These are phyloP conservation scores for Escovopsis weberi DNA, from an alignment of 2,329 filamentous ascomycete genomes.

Conservation along the genomic window DNA sequence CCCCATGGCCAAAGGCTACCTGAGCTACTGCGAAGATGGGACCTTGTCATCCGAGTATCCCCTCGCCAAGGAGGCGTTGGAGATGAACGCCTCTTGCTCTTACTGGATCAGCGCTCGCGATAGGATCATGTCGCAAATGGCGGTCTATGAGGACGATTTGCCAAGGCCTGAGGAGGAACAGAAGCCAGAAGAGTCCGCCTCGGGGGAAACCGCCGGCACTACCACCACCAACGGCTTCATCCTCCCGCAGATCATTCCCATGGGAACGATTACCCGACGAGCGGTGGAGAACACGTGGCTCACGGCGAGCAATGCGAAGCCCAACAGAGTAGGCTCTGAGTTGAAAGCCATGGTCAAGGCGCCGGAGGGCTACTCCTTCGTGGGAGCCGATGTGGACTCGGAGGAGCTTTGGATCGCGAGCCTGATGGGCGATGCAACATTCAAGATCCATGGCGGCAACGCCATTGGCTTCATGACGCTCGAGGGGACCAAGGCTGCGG, in stretches of 20 bases:
- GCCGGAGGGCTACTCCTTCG: conserved; percentile 80
- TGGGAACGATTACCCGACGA: conserved; percentile 91
- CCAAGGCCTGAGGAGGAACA: conserved; percentile 2
- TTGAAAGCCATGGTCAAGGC: conserved; percentile 94
- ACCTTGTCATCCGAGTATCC: conserved; percentile 73
- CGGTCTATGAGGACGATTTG: conserved; percentile 64
- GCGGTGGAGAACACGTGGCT: conserved; percentile 98
- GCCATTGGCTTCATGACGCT: conserved; percentile 98
- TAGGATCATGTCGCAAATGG: conserved; percentile 88
- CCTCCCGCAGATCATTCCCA: conserved; percentile 87
- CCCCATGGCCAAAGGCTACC: conserved; percentile 82
- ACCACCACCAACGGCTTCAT: conserved; percentile 53
- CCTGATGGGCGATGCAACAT: conserved; percentile 84
- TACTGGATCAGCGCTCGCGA: conserved; percentile 98
- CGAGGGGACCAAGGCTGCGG: conserved; percentile 85
- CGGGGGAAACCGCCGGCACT: neutral
- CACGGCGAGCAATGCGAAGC: conserved; percentile 92
- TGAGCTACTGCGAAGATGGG: conserved; percentile 82
- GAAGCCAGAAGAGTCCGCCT: conserved; percentile 4
- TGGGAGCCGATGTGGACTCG: conserved; percentile 93
- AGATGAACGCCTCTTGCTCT: conserved; percentile 98
- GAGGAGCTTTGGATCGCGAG: conserved; percentile 98
- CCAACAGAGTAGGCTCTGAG: conserved; percentile 89
- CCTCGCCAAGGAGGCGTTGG: conserved; percentile 85
- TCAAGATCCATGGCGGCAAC: conserved; percentile 89